Percentiles rank a stretch among this genome's conserved stretches.
Conservation (phyloP, 306 rosid genomes). For the Cucurbita maxima region DNA sequence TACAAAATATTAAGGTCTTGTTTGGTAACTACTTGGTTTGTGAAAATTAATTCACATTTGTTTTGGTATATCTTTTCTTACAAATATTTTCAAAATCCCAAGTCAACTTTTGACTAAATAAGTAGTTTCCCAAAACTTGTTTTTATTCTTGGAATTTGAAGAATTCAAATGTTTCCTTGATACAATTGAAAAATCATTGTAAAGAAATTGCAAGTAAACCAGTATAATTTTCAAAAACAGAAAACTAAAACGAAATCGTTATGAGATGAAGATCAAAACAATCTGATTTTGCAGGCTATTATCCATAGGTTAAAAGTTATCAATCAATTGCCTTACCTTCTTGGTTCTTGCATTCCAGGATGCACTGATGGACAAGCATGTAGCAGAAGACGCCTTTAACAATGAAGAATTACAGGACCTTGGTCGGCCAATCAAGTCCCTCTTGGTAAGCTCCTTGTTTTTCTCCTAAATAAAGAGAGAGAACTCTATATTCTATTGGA, state of each 20-base stretch:
- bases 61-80: too few species aligned
- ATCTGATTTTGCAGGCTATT: background rate
- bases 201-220: background rate
- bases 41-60: background rate
- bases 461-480: background rate
- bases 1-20: background rate
- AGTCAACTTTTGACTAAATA: background rate
- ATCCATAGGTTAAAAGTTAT: background rate
- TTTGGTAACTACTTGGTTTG: too few species aligned
- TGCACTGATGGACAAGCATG: constrained; percentile 67
- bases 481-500: background rate
- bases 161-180: background rate
- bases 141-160: background rate
- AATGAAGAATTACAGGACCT: constrained; percentile 44
- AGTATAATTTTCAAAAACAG: background rate
- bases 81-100: background rate
- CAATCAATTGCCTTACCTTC: background rate
- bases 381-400: constrained; percentile 52
- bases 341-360: constrained; percentile 32
- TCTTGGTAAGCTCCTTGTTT: constrained; percentile 41
- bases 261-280: background rate
- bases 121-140: background rate
- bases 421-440: constrained; percentile 61
- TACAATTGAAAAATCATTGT: too few species aligned
- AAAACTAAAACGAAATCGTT: background rate